These are phyloP conservation scores for Exsudoporus frostii DNA, from an alignment of 768 basidiomycete species.

Conservation along the genomic window DNA sequence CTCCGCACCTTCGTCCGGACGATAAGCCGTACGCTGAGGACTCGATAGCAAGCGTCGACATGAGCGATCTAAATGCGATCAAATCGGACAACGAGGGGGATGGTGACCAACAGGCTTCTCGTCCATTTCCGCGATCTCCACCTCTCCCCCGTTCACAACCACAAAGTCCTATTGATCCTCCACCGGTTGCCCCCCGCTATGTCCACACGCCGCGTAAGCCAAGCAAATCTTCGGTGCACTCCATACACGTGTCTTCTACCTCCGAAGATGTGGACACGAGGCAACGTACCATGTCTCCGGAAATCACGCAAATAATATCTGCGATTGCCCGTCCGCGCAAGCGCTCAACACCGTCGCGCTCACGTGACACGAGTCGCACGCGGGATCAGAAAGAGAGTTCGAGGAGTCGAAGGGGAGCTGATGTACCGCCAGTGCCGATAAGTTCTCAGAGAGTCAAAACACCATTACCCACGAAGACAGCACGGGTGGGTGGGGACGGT, in stretches of 20 bases:
- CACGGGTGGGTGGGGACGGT: background rate
- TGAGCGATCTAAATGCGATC: conserved; percentile 31
- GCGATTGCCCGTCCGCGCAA: conserved; percentile 37
- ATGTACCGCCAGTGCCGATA: conserved; percentile 13
- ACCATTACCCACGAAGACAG: background rate
- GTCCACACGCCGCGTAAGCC: conserved; percentile 24
- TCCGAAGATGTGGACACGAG: conserved; percentile 6
- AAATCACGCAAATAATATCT: conserved; percentile 40
- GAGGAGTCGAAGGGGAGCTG: conserved; percentile 4
- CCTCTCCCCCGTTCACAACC: conserved; percentile 18
- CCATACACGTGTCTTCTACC: conserved; percentile 10
- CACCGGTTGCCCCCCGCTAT: conserved; percentile 12
- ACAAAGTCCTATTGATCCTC: conserved; percentile 4
- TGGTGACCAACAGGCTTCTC: conserved; percentile 22
- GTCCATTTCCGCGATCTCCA: conserved; percentile 27
- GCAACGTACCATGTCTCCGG: conserved; percentile 33
- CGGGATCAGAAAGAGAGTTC: conserved; percentile 16
- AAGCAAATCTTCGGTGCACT: conserved; percentile 15
- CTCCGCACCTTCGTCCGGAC: background rate
- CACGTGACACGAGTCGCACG: conserved; percentile 22
- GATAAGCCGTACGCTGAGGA: conserved; percentile 15
- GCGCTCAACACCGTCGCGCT: conserved; percentile 18
- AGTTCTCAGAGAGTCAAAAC: conserved; percentile 1
- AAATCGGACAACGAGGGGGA: conserved; percentile 29
- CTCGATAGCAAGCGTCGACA: conserved; percentile 29